Base-by-base conservation (phyloP, 106 monocot genomes). In the Gastrodia elata region DNA sequence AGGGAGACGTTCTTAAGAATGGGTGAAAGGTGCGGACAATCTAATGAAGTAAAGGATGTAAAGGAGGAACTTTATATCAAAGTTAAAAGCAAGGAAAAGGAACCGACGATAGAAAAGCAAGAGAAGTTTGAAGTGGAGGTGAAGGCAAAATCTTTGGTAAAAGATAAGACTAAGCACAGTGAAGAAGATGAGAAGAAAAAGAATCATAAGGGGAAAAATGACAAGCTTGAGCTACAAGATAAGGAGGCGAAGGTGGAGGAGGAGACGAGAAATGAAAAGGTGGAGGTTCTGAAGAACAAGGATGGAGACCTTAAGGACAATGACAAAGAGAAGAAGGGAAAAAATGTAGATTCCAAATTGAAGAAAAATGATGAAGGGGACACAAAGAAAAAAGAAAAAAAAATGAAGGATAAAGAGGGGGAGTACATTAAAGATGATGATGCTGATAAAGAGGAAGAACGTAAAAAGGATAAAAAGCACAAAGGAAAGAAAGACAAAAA, bases 321-420 rank as follows among this genome's bases (percentile, higher is more conserved):
- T 64, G 71, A 40, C 57, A 80, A 7, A 22, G n/a, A 64, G 75
- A 33, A 65, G 27, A 79, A 68, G 69, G 57, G 49, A 8, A 64
- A 67, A 20, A 36, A 65, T 46, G 64, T 5, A 71, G 74, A 57
- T 13, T 41, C 39, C 36, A 58, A 71, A 4, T 56, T 71, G 7
- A 52, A 3, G 4, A 68, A 79, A 24, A 9, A 40, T 25, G 1
- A 40, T 9, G 79, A 39, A 14, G 25, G 61, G 10, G 33, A 32
- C 15, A 9, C 39, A 1, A 43, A 36, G 20, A 76, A 22, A 38
- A 39, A 35, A 34, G 34, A 65, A 16, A 4, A 33, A 33, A 18
- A 65, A 0, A 65, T 20, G 35, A 65, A 35, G 34, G 34, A 27
- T 2, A 65, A 35, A 65, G 65, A 65, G 26, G 24, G 15, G 14